These are phyloP conservation scores for Neonectria sp. DNA, from an alignment of 2,329 filamentous ascomycete species.

Conservation along the genomic window DNA sequence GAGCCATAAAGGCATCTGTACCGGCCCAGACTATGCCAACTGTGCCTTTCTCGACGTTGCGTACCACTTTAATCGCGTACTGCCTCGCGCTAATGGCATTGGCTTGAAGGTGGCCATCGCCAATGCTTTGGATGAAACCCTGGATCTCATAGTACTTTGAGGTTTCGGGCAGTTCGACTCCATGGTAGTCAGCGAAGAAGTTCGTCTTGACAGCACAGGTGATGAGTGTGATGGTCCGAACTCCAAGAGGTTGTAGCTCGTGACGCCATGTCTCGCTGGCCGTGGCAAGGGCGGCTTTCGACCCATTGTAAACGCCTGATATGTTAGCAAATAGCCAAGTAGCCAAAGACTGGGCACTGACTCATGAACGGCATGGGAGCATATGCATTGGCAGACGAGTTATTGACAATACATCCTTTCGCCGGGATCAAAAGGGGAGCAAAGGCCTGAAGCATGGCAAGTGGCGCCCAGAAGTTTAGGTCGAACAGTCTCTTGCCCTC, in stretches of 20 bases:
- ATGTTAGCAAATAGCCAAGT: background rate
- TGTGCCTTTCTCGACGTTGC: conserved; percentile 37
- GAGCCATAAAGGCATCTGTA: conserved; percentile 27
- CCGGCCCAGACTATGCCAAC: conserved; percentile 40
- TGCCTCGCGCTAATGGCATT: conserved; percentile 28
- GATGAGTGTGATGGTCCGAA: conserved; percentile 44
- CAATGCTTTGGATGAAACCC: conserved; percentile 27
- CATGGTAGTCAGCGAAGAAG: conserved; percentile 23
- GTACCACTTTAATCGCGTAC: conserved; percentile 32
- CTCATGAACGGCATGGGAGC: conserved; percentile 16
- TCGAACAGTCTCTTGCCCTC: conserved; percentile 46
- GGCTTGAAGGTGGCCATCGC: conserved; percentile 30
- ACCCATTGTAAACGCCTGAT: conserved; percentile 44
- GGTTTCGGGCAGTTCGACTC: conserved; percentile 30
- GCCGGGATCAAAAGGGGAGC: conserved; percentile 47
- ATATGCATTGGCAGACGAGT: conserved; percentile 18
- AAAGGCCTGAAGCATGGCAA: conserved; percentile 57
- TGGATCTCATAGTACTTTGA: conserved; percentile 36
- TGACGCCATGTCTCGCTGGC: conserved; percentile 44
- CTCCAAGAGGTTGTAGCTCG: conserved; percentile 47
- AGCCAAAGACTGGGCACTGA: background rate
- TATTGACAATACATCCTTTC: conserved; percentile 48
- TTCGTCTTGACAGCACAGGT: conserved; percentile 41
- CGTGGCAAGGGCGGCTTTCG: conserved; percentile 42
- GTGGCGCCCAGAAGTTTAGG: conserved; percentile 57